A percentile compares a stretch with the other conserved stretches of the same genome.
phyloP scores from a whole-genome alignment of 371 early-diverging fungal species.

The Mortierella sp. region DNA sequence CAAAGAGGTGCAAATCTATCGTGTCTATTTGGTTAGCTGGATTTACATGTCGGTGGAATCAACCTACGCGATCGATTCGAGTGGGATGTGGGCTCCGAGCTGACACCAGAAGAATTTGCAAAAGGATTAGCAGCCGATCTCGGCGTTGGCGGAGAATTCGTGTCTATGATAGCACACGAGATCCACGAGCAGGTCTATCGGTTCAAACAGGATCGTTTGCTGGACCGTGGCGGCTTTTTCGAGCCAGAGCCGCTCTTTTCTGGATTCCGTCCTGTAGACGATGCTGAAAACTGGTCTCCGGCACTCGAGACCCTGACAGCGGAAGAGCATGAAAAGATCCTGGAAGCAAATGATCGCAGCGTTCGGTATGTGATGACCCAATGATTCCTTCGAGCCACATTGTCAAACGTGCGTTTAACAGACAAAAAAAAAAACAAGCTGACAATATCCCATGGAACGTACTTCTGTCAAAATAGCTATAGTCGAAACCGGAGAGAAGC shows the following conservation, averaged over 20 bases:
- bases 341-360: slow-evolving; percentile 83
- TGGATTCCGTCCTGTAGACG: slow-evolving; percentile 72
- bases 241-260: slow-evolving; percentile 61
- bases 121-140: slow-evolving; percentile 82
- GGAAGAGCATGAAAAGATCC: slow-evolving; percentile 83
- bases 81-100: slow-evolving; percentile 82
- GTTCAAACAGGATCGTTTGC: slow-evolving; percentile 72
- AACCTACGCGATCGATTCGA: slow-evolving; percentile 91
- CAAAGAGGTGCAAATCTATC: too few species aligned
- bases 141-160: slow-evolving; percentile 93
- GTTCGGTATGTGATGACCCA: slow-evolving; percentile 78
- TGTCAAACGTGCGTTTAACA: too few species aligned
- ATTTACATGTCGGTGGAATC: slow-evolving; percentile 85
- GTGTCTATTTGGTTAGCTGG: slow-evolving; percentile 63
- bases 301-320: slow-evolving; percentile 80
- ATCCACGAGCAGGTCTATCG: slow-evolving; percentile 89
- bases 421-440: too few species aligned
- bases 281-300: slow-evolving; percentile 84
- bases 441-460: too few species aligned
- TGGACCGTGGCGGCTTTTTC: slow-evolving; percentile 57
- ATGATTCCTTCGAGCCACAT: too few species aligned
- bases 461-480: slow-evolving; percentile 17
- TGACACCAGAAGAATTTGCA: slow-evolving; percentile 91
- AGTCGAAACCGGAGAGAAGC: slow-evolving; percentile 56
- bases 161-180: slow-evolving; percentile 84